Percentiles rank a stretch among this genome's conserved stretches.
Conservation (phyloP, 2,329 filamentous ascomycete genomes). For the Aspergillus vadensis region DNA sequence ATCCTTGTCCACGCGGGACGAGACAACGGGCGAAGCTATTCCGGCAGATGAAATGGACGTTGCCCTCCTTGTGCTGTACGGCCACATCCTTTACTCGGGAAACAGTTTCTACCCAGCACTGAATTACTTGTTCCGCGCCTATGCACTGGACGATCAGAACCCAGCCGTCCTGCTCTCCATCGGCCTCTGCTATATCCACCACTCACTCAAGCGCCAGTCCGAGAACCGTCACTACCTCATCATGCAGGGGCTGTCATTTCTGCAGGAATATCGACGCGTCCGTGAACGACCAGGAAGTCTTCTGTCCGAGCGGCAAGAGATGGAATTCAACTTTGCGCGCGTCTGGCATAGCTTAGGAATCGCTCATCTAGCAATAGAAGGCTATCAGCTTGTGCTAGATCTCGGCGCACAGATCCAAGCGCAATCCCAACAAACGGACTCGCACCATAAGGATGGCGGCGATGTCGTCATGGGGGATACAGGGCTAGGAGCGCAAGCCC, state of each 20-base stretch:
- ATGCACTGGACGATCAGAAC: conserved; percentile 72
- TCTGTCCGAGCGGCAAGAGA: conserved; percentile 65
- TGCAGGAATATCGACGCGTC: conserved; percentile 71
- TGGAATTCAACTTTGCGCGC: conserved; percentile 77
- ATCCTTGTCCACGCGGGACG: conserved; percentile 42
- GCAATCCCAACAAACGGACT: conserved; percentile 26
- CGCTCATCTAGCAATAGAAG: conserved; percentile 69
- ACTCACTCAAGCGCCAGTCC: conserved; percentile 83
- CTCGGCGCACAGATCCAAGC: conserved; percentile 51
- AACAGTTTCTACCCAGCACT: conserved; percentile 81
- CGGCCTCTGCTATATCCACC: conserved; percentile 82
- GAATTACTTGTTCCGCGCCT: conserved; percentile 81
- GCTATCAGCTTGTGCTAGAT: conserved; percentile 64
- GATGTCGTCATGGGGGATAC: conserved; percentile 29
- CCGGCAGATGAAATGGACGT: conserved; percentile 65
- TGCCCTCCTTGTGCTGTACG: conserved; percentile 82
- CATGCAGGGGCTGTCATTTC: conserved; percentile 79
- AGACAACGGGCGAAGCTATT: conserved; percentile 35
- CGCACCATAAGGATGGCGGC: conserved; percentile 46
- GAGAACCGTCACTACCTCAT: conserved; percentile 89
- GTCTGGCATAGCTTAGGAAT: conserved; percentile 76
- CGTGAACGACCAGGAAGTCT: conserved; percentile 50
- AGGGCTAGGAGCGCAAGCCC: conserved; percentile 11
- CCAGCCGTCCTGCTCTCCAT: conserved; percentile 78
- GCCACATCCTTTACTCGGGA: conserved; percentile 82